Percentiles rank a stretch among this genome's conserved stretches.
These are phyloP conservation scores for Vigna unguiculata DNA, from an alignment of 306 rosid species.

Conservation along the genomic window DNA sequence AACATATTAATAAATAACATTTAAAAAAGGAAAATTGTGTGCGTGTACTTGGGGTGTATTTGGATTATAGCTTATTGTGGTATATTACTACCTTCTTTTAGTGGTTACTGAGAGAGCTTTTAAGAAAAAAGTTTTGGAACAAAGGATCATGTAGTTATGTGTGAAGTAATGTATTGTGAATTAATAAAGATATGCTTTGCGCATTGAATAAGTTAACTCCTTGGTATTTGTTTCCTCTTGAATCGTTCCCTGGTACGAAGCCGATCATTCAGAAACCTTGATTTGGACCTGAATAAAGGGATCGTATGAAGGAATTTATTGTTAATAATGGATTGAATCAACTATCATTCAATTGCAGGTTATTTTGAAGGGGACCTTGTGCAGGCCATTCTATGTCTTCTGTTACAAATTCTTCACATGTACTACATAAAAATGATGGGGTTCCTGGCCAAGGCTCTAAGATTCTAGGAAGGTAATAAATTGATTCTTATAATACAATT, in stretches of 20 bases:
- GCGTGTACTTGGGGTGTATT: neutral
- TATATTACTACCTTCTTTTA: neutral
- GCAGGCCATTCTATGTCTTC: slow-evolving; percentile 50
- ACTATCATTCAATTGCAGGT: slow-evolving; percentile 40
- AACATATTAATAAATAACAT: too few relatives aligned
- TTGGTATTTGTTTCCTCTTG: slow-evolving; percentile 37
- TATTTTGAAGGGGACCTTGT: slow-evolving; percentile 39
- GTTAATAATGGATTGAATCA: slow-evolving; percentile 39
- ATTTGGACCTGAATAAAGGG: slow-evolving; percentile 42
- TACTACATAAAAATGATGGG: slow-evolving; percentile 43
- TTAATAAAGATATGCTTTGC: slow-evolving; percentile 2
- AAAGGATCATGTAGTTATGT: neutral
- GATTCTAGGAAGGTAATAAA: slow-evolving; percentile 44
- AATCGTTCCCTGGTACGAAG: slow-evolving; percentile 35
- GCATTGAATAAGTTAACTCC: slow-evolving; percentile 11
- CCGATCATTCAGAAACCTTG: slow-evolving; percentile 38
- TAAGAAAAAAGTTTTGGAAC: neutral
- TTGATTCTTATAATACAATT: neutral
- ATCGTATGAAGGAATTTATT: slow-evolving; percentile 37
- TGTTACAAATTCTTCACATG: slow-evolving; percentile 30
- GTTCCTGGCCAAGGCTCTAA: slow-evolving; percentile 47
- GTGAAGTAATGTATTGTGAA: neutral
- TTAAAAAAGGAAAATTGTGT: neutral
- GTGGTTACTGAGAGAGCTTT: neutral
- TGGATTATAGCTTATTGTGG: neutral